phyloP scores from a whole-genome alignment of 345 rosid species.

The Nephelium lappaceum region DNA sequence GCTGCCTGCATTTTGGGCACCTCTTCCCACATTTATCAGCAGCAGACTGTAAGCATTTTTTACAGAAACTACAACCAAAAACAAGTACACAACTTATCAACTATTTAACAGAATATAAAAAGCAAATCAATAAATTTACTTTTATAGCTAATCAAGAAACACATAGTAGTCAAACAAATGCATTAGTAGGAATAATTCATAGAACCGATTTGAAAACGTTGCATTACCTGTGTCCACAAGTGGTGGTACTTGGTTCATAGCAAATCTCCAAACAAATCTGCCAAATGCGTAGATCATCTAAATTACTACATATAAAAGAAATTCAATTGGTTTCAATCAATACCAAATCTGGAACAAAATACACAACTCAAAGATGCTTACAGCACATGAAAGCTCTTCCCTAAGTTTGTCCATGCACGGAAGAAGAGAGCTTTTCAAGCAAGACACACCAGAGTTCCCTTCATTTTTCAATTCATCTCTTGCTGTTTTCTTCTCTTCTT shows the following conservation, averaged over 20 bases:
- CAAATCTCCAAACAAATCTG: constrained; percentile 97
- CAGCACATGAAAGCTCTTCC: constrained; percentile 95
- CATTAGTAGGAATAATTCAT: background rate
- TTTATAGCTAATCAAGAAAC: background rate
- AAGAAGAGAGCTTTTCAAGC: constrained; percentile 32
- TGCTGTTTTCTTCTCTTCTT: constrained; percentile 17
- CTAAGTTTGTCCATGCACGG: constrained; percentile 82
- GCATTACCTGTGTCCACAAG: constrained; percentile 90
- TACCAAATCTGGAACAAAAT: background rate
- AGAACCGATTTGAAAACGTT: background rate
- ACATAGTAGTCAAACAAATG: background rate
- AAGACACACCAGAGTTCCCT: constrained; percentile 28
- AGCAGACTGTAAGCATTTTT: constrained; percentile 78
- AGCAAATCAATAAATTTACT: background rate
- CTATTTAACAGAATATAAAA: too few relatives aligned
- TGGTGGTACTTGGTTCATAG: constrained; percentile 91
- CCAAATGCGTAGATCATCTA: constrained; percentile 13
- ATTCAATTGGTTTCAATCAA: constrained; percentile 6
- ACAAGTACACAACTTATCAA: too few relatives aligned
- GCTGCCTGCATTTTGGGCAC: constrained; percentile 92
- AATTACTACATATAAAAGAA: background rate
- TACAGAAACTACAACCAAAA: constrained; percentile 68
- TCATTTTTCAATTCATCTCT: constrained; percentile 27
- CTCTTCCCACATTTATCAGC: constrained; percentile 91
- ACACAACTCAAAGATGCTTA: constrained; percentile 38